These are phyloP conservation scores for Chlorencoelia australis DNA, from an alignment of 2,329 filamentous ascomycete genomes.

Conservation along the genomic window DNA sequence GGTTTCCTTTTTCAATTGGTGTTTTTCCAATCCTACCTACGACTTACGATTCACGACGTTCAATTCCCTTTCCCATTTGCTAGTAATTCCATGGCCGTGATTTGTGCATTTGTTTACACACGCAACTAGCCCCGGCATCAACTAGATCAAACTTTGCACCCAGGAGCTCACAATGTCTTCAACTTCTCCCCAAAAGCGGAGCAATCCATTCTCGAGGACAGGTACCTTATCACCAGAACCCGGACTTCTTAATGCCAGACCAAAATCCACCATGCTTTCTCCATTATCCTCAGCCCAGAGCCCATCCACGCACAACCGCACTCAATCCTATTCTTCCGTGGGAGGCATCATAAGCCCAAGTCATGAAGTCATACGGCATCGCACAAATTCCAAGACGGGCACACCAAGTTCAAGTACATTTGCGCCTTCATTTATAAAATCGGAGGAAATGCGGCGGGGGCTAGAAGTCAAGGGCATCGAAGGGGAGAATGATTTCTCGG, in stretches of 20 bases:
- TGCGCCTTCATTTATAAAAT: constrained; percentile 91
- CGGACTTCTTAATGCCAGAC: constrained; percentile 41
- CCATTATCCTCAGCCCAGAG: constrained; percentile 28
- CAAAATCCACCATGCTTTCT: constrained; percentile 64
- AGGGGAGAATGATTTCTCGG: constrained; percentile 97
- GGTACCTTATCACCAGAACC: constrained; percentile 56
- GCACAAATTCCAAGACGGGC: constrained; percentile 56
- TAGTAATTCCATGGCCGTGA: too few relatives aligned
- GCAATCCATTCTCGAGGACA: constrained; percentile 68
- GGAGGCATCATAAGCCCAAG: constrained; percentile 28
- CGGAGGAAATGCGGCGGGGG: constrained; percentile 58
- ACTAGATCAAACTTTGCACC: constrained; percentile 12
- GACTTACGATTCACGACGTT: too few relatives aligned
- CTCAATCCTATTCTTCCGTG: constrained; percentile 51
- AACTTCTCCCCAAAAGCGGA: constrained; percentile 62
- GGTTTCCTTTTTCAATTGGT: too few relatives aligned
- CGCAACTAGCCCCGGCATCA: constrained; percentile 1
- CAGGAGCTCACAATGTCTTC: constrained; percentile 41
- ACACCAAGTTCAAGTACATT: constrained; percentile 69
- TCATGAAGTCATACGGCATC: constrained; percentile 28
- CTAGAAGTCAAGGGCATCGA: constrained; percentile 67
- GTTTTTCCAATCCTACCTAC: too few relatives aligned
- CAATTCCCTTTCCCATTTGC: too few relatives aligned
- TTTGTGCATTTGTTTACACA: constrained; percentile 8
- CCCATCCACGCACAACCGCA: constrained; percentile 49